phyloP scores from a whole-genome alignment of 805 yeast species.

The Vanderwaltozyma tropicalis region DNA sequence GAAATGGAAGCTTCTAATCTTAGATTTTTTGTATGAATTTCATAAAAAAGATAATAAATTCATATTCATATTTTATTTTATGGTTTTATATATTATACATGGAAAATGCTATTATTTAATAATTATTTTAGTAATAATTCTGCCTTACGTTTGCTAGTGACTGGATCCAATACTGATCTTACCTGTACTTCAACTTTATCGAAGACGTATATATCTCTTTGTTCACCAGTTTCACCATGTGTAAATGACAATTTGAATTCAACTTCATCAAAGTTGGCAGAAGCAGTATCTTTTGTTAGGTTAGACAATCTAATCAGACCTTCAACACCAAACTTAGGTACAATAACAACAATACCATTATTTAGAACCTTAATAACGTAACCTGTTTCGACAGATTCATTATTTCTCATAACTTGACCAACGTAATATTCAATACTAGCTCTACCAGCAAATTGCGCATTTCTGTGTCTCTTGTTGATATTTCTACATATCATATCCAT shows the following conservation, averaged over 20 bases:
- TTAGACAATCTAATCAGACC: conserved; percentile 78
- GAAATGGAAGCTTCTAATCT: no score
- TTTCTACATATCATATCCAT: conserved; percentile 84
- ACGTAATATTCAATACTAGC: conserved; percentile 96
- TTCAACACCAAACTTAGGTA: conserved; percentile 93
- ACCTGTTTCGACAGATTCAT: conserved; percentile 74
- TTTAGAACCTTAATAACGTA: conserved; percentile 85
- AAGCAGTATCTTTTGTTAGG: conserved; percentile 50
- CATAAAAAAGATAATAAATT: no score
- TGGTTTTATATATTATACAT: not conserved
- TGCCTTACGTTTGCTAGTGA: conserved; percentile 88
- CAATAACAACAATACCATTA: conserved; percentile 89
- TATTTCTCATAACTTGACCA: conserved; percentile 91
- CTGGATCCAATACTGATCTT: conserved; percentile 70
- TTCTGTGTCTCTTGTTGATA: conserved; percentile 88
- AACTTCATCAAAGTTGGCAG: conserved; percentile 68
- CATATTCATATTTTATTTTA: no score
- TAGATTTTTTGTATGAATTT: no score
- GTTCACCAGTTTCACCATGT: conserved; percentile 34
- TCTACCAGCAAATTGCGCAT: conserved; percentile 98
- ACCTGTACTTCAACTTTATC: conserved; percentile 80
- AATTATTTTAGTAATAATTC: conserved; percentile 50
- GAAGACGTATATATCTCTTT: conserved; percentile 56
- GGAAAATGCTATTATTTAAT: not conserved
- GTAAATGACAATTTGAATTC: conserved; percentile 54